These are phyloP conservation scores for Mycena alexandri DNA, from an alignment of 768 basidiomycete genomes.

Conservation along the genomic window DNA sequence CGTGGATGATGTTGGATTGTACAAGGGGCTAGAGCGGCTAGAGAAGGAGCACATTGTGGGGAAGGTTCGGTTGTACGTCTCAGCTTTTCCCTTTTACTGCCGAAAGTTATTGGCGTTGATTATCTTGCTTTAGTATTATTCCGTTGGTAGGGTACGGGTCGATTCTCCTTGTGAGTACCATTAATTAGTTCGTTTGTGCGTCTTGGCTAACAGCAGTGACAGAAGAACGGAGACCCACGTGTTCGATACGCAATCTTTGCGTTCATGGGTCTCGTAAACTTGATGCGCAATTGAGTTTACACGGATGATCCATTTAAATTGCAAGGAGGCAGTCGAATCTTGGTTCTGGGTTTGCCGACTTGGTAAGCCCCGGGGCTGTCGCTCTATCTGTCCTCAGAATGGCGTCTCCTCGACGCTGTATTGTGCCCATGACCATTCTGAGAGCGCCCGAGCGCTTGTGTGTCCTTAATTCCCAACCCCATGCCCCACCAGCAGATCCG, in stretches of 20 bases:
- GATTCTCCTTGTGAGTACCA: constrained; percentile 20
- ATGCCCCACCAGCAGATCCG: too few relatives aligned
- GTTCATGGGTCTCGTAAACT: background rate
- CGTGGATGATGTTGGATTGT: constrained; percentile 59
- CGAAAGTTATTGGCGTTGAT: too few relatives aligned
- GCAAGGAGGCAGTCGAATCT: too few relatives aligned
- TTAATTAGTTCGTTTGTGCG: background rate
- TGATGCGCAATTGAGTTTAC: constrained; percentile 4
- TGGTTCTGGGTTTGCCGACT: too few relatives aligned
- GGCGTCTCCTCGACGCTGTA: too few relatives aligned
- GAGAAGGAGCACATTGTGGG: constrained; percentile 59
- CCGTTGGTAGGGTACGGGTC: constrained; percentile 22
- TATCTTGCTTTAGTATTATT: constrained; percentile 13
- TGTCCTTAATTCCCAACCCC: too few relatives aligned
- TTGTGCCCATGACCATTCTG: too few relatives aligned
- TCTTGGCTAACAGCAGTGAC: too few relatives aligned
- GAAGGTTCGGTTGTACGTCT: constrained; percentile 60
- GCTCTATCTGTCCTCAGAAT: too few relatives aligned
- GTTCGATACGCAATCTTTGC: constrained; percentile 14
- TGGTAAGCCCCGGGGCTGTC: too few relatives aligned
- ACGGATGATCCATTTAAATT: too few relatives aligned
- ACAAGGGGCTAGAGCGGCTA: constrained; percentile 59
- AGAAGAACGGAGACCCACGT: constrained; percentile 15
- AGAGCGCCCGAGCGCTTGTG: too few relatives aligned
- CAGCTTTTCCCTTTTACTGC: background rate